These are phyloP conservation scores for Tephrocybe sp. DNA, from an alignment of 768 basidiomycete species.

Conservation along the genomic window DNA sequence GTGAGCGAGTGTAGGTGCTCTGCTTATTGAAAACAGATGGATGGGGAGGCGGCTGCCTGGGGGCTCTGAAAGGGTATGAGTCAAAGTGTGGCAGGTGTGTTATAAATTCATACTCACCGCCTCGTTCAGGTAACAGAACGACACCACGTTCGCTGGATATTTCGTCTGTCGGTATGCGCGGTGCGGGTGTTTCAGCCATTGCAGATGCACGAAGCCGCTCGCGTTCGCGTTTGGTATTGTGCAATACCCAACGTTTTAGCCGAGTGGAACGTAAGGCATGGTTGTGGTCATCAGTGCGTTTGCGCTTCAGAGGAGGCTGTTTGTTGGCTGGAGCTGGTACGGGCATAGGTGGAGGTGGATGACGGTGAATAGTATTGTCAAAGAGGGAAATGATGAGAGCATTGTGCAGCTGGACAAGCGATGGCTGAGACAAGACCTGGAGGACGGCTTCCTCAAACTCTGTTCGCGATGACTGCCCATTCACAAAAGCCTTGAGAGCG, in stretches of 20 bases:
- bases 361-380: constrained; percentile 56
- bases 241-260: constrained; percentile 73
- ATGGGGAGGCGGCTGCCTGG: constrained; percentile 71
- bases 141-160: constrained; percentile 71
- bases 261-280: constrained; percentile 57
- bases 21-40: constrained; percentile 71
- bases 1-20: constrained; percentile 72
- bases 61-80: constrained; percentile 41
- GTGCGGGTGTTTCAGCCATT: constrained; percentile 34
- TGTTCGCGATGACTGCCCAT: constrained; percentile 62
- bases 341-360: constrained; percentile 16
- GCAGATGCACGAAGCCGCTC: constrained; percentile 61
- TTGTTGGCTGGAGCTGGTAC: constrained; percentile 41
- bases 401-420: constrained; percentile 78
- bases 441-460: constrained; percentile 77
- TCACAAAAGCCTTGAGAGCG: constrained; percentile 63
- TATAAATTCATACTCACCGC: constrained; percentile 41
- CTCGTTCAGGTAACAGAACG: constrained; percentile 58
- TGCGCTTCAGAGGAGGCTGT: constrained; percentile 65
- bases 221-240: constrained; percentile 70
- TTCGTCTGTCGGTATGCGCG: constrained; percentile 58
- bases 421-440: constrained; percentile 56
- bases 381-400: constrained; percentile 81
- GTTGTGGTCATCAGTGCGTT: constrained; percentile 51
- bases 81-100: not conserved